These are phyloP conservation scores for Terana coerulea DNA, from an alignment of 768 basidiomycete genomes.

Conservation along the genomic window DNA sequence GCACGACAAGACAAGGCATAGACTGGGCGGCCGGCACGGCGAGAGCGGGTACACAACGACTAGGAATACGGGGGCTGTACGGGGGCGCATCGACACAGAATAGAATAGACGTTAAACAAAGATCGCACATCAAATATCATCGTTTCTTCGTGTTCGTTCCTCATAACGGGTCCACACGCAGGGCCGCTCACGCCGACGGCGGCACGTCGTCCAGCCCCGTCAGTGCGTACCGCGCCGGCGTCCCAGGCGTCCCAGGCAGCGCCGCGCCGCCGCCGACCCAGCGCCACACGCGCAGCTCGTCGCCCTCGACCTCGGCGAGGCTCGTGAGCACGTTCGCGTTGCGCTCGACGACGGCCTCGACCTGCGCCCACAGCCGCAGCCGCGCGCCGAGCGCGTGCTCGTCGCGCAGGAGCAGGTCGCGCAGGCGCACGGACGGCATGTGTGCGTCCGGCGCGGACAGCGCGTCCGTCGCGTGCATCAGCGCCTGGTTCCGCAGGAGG, in stretches of 20 bases:
- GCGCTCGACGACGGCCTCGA: slow-evolving; percentile 81
- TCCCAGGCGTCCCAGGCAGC: background rate
- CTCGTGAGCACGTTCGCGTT: slow-evolving; percentile 89
- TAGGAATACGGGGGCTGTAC: background rate
- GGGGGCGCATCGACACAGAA: background rate
- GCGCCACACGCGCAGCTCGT: slow-evolving; percentile 87
- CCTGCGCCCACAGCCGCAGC: slow-evolving; percentile 72
- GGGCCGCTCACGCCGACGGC: background rate
- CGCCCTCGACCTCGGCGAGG: slow-evolving; percentile 77
- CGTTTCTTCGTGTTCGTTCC: background rate
- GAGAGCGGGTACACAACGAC: background rate
- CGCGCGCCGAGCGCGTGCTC: slow-evolving; percentile 70
- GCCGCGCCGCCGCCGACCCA: slow-evolving; percentile 64
- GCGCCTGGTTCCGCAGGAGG: slow-evolving; percentile 77
- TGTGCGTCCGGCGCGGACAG: slow-evolving; percentile 70
- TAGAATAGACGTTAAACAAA: background rate
- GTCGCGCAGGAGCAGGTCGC: slow-evolving; percentile 80
- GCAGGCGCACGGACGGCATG: slow-evolving; percentile 81
- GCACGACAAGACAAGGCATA: background rate
- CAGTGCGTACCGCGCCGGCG: background rate
- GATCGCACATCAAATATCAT: background rate
- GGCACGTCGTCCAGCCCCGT: background rate
- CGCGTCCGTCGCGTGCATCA: slow-evolving; percentile 79
- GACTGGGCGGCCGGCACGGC: background rate
- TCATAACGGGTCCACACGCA: background rate